phyloP scores from a whole-genome alignment of 1,284 basidiomycete species.

The Cerrena zonata region DNA sequence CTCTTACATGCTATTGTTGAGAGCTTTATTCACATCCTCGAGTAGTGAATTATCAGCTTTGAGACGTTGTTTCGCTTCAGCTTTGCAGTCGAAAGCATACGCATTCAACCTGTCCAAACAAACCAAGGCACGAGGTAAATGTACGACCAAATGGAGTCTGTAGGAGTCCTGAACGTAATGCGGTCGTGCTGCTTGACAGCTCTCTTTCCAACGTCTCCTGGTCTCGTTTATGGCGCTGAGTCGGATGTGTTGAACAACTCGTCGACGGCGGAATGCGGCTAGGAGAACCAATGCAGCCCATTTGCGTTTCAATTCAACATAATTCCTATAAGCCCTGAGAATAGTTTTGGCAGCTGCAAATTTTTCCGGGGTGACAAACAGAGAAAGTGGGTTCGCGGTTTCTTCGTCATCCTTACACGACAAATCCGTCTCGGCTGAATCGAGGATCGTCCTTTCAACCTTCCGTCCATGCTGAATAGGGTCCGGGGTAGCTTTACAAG shows the following conservation, averaged over 20 bases:
- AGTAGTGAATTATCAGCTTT: neutral
- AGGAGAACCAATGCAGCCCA: neutral
- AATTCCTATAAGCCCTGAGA: neutral
- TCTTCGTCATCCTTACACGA: neutral
- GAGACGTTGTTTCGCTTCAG: neutral
- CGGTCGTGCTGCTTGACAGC: neutral
- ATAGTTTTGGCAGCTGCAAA: neutral
- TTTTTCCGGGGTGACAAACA: neutral
- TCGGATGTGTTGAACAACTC: neutral
- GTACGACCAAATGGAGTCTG: neutral
- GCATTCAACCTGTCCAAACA: neutral
- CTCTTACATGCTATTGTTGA: neutral
- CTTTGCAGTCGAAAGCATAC: neutral
- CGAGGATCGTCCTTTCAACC: neutral
- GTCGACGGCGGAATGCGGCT: neutral
- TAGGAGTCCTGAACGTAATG: neutral
- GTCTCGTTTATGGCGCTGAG: neutral
- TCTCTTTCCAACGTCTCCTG: neutral
- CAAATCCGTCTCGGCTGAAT: neutral
- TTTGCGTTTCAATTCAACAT: neutral
- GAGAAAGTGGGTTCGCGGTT: neutral
- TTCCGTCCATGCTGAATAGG: neutral
- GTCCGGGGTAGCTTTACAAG: neutral
- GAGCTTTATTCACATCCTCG: neutral
- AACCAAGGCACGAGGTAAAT: slow-evolving; percentile 1